These are phyloP conservation scores for Pythium monospermum DNA, from an alignment of 352 stramenopile species.

Conservation along the genomic window DNA sequence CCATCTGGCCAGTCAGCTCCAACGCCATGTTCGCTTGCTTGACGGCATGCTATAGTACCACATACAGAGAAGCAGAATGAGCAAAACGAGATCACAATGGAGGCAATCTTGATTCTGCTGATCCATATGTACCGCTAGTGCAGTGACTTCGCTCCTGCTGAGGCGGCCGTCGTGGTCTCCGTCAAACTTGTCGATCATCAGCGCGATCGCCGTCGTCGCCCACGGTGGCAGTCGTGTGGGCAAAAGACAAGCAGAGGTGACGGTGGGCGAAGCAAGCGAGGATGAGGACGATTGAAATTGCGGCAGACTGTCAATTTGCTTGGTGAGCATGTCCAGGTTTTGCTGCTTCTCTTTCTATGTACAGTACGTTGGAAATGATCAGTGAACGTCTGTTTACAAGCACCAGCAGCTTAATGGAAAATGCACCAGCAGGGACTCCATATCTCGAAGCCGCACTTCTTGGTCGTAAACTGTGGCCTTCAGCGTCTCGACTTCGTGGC, in stretches of 20 bases:
- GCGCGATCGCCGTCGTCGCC: constrained; percentile 20
- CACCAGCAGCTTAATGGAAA: background rate
- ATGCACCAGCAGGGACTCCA: constrained; percentile 44
- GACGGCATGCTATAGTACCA: too few relatives aligned
- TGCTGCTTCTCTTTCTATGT: constrained; percentile 52
- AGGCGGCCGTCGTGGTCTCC: constrained; percentile 4
- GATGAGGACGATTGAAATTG: too few relatives aligned
- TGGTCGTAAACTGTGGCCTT: constrained; percentile 58
- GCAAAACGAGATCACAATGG: too few relatives aligned
- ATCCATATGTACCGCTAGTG: constrained; percentile 10
- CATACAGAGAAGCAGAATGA: too few relatives aligned
- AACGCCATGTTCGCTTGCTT: too few relatives aligned
- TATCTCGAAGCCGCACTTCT: constrained; percentile 41
- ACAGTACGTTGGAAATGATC: background rate
- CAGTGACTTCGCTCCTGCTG: constrained; percentile 24
- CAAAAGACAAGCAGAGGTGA: too few relatives aligned
- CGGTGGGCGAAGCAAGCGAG: too few relatives aligned
- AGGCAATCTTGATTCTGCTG: too few relatives aligned
- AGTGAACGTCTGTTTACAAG: background rate
- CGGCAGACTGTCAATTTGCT: constrained; percentile 30
- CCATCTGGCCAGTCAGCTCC: background rate
- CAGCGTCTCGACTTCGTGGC: constrained; percentile 53
- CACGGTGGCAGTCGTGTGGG: constrained; percentile 21
- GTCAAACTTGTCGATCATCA: constrained; percentile 33
- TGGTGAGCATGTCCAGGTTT: constrained; percentile 34